Evolutionary conservation across 805 yeast genomes (phyloP), one percentile per base, ranked within the genome.

Genomic region (Saturnispora hagleri): DNA sequence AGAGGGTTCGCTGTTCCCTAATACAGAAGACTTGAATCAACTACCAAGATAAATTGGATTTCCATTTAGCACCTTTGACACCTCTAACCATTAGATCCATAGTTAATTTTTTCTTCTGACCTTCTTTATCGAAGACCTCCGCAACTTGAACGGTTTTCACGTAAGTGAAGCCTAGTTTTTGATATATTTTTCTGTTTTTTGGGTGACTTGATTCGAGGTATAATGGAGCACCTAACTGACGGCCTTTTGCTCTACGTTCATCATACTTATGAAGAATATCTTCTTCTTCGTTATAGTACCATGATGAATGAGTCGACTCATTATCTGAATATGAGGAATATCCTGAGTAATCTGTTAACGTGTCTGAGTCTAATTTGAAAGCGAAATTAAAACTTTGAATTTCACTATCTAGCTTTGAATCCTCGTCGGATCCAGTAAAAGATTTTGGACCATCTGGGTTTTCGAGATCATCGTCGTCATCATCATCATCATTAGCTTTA

Each of bases 201-300:
- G 76, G 76, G 63, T 77, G 79, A 26, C 84, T 77, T 46, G 80
- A 72, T 63, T 80, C 86, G 55, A 80, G 70, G 62, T 80, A 80
- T 52, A 73, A 62, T 13, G 69, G 64, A 40, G 67, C 65, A 27
- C 69, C 69, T 15, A 62, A 52, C 48, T 65, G 58, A 13, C 63
- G 46, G 55, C 53, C 73, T 64, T 47, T 59, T 47, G 55, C 48
- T 56, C 57, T 64, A 56, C 52, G 57, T 53, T 62, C 55, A 53
- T 66, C 70, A 50, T 66, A 66, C 46, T 66, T 64, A 4, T 66
- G 63, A 33, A 66, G 52, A 15, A 66, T 62, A 43, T 66, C 70
- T n/a, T 65, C 62, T 8, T 66, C 69, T 50, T 66, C 70, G 33
- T 62, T 60, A 49, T 66, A 65, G 47, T 67, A 66, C 66, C 67